These are phyloP conservation scores for Auxenochlorella pyrenoidosa DNA, from an alignment of 139 green algal species.

Conservation along the genomic window DNA sequence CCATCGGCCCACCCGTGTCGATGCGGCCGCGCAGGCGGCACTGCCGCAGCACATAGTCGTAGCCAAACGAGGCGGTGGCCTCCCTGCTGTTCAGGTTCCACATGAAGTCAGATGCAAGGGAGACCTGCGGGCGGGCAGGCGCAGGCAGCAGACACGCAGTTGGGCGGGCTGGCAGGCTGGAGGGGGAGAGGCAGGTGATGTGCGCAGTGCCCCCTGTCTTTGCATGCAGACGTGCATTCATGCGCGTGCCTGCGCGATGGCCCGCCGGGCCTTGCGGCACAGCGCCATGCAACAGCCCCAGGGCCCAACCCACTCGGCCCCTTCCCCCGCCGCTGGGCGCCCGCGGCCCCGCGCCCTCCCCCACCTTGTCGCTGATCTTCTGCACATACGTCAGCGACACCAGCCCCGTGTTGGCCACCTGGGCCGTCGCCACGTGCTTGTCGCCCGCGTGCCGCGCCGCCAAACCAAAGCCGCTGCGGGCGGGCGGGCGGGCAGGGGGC, in stretches of 20 bases:
- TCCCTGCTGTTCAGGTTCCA: conserved; percentile 93
- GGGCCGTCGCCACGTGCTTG: conserved; percentile 76
- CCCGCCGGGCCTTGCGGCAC: no score
- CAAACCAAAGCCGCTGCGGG: conserved; percentile 69
- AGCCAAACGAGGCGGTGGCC: conserved; percentile 92
- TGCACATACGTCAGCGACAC: conserved; percentile 92
- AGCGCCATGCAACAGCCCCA: no score
- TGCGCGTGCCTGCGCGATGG: no score
- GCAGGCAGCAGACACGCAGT: not conserved
- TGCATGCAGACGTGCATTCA: no score
- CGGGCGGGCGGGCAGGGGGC: not conserved
- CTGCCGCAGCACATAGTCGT: conserved; percentile 95
- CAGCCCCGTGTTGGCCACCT: conserved; percentile 96
- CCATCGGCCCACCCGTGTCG: conserved; percentile 70
- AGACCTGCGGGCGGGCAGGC: conserved; percentile 56
- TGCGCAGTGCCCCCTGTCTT: no score
- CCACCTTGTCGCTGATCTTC: conserved; percentile 92
- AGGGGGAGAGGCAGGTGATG: no score
- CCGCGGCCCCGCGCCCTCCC: no score
- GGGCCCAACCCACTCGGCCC: no score
- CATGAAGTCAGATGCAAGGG: conserved; percentile 93
- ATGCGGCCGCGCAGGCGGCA: conserved; percentile 79
- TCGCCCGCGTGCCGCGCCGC: conserved; percentile 80
- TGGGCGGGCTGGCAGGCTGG: not conserved
- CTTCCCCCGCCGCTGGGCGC: no score